Conservation (phyloP, 768 basidiomycete species). For the Fistulinella prunicolor region DNA sequence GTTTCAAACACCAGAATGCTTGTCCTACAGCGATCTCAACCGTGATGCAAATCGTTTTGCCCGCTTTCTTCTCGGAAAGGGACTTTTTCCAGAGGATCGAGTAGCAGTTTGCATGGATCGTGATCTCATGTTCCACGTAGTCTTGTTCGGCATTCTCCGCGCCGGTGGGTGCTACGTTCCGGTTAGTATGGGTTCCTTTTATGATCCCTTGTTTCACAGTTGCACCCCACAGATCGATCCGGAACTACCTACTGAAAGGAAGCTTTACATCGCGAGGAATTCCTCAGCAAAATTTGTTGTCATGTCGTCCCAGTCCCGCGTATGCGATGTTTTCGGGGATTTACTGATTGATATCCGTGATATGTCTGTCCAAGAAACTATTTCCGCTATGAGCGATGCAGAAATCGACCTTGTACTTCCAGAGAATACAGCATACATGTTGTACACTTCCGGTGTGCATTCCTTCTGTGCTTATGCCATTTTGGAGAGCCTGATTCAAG, state of each 20-base stretch:
- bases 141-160: slow-evolving; percentile 43
- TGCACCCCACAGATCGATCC: slow-evolving; percentile 44
- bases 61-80: slow-evolving; percentile 38
- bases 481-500: slow-evolving; percentile 9
- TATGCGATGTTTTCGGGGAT: slow-evolving; percentile 17
- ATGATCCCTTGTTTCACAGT: background rate
- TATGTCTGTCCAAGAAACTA: slow-evolving; percentile 22
- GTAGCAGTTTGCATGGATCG: slow-evolving; percentile 47
- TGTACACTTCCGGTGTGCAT: slow-evolving; percentile 48
- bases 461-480: background rate
- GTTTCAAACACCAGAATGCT: slow-evolving; percentile 3
- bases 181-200: slow-evolving; percentile 28
- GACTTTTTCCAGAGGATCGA: slow-evolving; percentile 37
- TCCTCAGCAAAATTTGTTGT: slow-evolving; percentile 42
- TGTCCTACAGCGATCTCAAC: slow-evolving; percentile 37
- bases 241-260: slow-evolving; percentile 45
- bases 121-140: slow-evolving; percentile 40
- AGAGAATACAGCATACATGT: slow-evolving; percentile 40
- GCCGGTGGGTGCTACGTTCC: slow-evolving; percentile 54
- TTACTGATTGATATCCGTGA: slow-evolving; percentile 21
- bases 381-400: slow-evolving; percentile 27
- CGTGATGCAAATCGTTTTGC: slow-evolving; percentile 39
- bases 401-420: slow-evolving; percentile 30
- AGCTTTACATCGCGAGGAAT: slow-evolving; percentile 43
- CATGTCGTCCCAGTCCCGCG: slow-evolving; percentile 23